Evolutionary conservation across 2,329 filamentous ascomycete genomes (phyloP), one percentile per base, ranked within the genome.

Genomic region (Neopestalotiopsis sp.): DNA sequence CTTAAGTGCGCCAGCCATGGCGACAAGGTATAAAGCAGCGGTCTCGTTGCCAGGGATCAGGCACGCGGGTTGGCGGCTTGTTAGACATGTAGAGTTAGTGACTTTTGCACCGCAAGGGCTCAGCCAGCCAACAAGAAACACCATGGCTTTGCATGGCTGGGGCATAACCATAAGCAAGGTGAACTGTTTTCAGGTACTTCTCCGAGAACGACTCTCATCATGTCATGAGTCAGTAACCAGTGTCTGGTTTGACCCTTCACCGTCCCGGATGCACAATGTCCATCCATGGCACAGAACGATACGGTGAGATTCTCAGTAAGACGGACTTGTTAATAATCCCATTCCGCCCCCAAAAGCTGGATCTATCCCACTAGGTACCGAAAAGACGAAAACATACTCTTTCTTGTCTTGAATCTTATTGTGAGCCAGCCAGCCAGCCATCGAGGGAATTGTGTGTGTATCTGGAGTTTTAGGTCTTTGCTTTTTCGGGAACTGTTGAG

Each of bases 31-130:
- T 10, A 38, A 38, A 38, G 34, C 59, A 62, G n/a, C 30, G 30
- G 30, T 34, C 14, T 40, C 30, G 30, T 20, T 30, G 30, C 30
- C 34, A 38, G n/a, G 28, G 59, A 30, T 40, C 20, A 38, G 32
- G 32, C 34, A 34, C 59, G 59, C 45, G 45, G 45, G 45, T 53
- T 53, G 45, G 45, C 45, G 45, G 45, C 45, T 53, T 53, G 45
- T 53, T 17, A 53, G 6, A 38, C 34, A 38, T 38, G 34, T 38
- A 53, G 45, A 53, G 45, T 53, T 20, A 53, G 20, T 53, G 45
- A 38, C 34, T 38, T 38, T 38, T 38, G 45, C 45, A 53, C 17
- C 9, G 45, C 45, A 53, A 53, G 45, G 45, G 45, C 45, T n/a
- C 45, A 53, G 45, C 45, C 17, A 53, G 20, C 45, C 45, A 53